Base-by-base conservation (phyloP, 1,284 basidiomycete genomes). In the Cryptococcus maquisensis region DNA sequence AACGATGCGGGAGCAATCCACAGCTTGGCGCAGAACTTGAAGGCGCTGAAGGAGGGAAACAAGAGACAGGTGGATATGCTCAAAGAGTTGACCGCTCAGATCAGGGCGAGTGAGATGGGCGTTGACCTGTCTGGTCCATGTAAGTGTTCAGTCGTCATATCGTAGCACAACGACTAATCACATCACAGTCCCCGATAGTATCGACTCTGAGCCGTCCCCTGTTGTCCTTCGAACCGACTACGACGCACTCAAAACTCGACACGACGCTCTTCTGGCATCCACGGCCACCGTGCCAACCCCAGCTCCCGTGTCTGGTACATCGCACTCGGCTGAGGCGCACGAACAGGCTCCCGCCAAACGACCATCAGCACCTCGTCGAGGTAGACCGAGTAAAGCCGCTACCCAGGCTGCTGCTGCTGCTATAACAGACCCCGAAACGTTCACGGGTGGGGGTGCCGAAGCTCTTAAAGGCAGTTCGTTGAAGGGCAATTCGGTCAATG, bases 241-340 rank as follows among this genome's bases (percentile, higher is more conserved):
- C 47, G 69, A 74, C 42, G 57, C 59, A 3, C 65, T 72, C 20
- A 69, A 72, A 57, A 55, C 66, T 6, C 57, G 62, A 13, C 70
- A 71, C 47, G 70, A 73, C 9, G 59, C 61, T 16, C 54, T 73
- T 15, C 44, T 65, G 4, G 60, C 55, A 32, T 56, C 61, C n/a
- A 36, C 42, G 39, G 9, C 44, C 44, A 24, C 44, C 13, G 44
- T 6, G 42, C 24, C 49, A 6, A 15, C 20, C 18, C 36, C 44
- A 47, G 41, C 40, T 40, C 18, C 45, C 37, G 50, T 23, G 9
- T 41, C 39, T n/a, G 37, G 47, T 13, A 9, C 18, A 41, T 32
- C 28, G 10, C 37, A 23, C 6, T 35, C 40, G 15, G 42, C 23
- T 12, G 36, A 13, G 8, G 37, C 15, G 15, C 52, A 52, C 28